These are phyloP conservation scores for Kodamaea lidongshanica DNA, from an alignment of 805 yeast genomes.

Conservation along the genomic window DNA sequence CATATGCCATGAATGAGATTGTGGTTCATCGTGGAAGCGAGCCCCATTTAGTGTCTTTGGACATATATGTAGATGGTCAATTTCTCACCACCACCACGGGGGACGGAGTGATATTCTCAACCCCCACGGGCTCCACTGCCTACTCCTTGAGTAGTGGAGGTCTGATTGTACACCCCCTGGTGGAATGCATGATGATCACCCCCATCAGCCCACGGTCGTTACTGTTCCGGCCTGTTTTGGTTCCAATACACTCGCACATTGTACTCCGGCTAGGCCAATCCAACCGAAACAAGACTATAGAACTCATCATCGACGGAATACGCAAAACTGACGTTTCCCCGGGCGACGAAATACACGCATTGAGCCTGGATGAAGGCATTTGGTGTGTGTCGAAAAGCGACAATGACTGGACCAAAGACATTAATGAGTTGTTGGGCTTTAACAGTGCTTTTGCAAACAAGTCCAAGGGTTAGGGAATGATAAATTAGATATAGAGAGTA, in stretches of 20 bases:
- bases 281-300: conserved; percentile 34
- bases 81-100: conserved; percentile 86
- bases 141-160: conserved; percentile 89
- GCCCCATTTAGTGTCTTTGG: conserved; percentile 79
- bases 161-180: conserved; percentile 83
- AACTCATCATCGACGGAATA: conserved; percentile 78
- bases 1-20: conserved; percentile 90
- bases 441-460: conserved; percentile 68
- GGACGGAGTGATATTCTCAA: conserved; percentile 78
- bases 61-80: conserved; percentile 78
- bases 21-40: conserved; percentile 82
- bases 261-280: conserved; percentile 53
- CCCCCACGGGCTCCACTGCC: conserved; percentile 96
- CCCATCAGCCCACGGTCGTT: conserved; percentile 91
- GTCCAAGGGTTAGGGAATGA: conserved; percentile 3
- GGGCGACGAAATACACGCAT: conserved; percentile 75
- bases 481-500: background rate
- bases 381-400: conserved; percentile 83
- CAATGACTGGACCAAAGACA: conserved; percentile 88
- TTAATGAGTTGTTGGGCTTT: conserved; percentile 83
- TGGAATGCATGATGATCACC: conserved; percentile 73
- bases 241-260: conserved; percentile 75
- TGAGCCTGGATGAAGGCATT: conserved; percentile 43
- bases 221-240: conserved; percentile 80
- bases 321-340: conserved; percentile 60